These are phyloP conservation scores for Xylariaceae sp. DNA, from an alignment of 2,329 filamentous ascomycete species.

Conservation along the genomic window DNA sequence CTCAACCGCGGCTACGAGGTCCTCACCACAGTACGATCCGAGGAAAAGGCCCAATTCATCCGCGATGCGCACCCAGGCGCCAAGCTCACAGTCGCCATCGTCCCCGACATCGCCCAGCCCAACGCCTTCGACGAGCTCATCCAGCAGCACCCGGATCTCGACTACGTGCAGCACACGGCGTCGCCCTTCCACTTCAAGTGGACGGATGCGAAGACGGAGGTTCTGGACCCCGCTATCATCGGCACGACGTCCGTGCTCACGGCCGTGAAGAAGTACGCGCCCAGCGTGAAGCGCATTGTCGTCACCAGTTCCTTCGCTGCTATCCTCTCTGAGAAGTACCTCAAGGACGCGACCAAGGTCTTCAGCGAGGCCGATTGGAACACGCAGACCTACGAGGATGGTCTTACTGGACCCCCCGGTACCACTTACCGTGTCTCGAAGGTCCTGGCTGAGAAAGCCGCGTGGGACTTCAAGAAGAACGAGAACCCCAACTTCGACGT, in stretches of 20 bases:
- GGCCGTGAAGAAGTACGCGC: conserved; percentile 56
- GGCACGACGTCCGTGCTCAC: conserved; percentile 66
- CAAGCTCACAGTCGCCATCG: conserved; percentile 52
- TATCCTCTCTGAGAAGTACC: conserved; percentile 38
- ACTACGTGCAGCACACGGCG: conserved; percentile 56
- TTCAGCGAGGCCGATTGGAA: conserved; percentile 51
- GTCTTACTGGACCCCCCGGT: conserved; percentile 34
- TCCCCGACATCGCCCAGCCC: conserved; percentile 70
- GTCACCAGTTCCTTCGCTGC: conserved; percentile 54
- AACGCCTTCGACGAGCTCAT: conserved; percentile 66
- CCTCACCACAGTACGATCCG: conserved; percentile 51
- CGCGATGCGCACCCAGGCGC: conserved; percentile 44
- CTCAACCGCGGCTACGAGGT: conserved; percentile 47
- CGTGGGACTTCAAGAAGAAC: conserved; percentile 46
- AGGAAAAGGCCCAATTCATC: conserved; percentile 50
- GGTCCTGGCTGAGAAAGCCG: conserved; percentile 48
- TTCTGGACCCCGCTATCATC: conserved; percentile 53
- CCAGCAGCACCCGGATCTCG: conserved; percentile 40
- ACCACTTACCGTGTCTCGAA: conserved; percentile 52
- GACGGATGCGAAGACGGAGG: conserved; percentile 45
- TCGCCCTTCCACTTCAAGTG: conserved; percentile 51
- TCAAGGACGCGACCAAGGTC: conserved; percentile 36
- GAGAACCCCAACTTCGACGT: conserved; percentile 45
- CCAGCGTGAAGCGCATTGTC: conserved; percentile 64
- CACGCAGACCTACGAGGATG: conserved; percentile 44